Base-by-base conservation (phyloP, 2,329 filamentous ascomycete species). In the Ophiosphaerella korrae region DNA sequence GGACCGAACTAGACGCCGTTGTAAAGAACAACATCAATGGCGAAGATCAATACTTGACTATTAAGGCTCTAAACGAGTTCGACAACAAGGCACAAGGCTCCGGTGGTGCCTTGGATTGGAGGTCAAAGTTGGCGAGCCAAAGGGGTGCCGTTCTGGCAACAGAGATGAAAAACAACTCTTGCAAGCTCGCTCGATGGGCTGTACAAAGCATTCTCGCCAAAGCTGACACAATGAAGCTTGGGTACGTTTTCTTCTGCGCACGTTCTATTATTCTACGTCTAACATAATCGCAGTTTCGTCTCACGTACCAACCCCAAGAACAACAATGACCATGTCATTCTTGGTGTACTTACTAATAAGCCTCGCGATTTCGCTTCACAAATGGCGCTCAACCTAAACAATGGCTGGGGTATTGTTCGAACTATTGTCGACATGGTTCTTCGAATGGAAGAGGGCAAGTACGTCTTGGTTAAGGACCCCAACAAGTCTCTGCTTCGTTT, bases 101-200 rank as follows among this genome's bases (percentile, higher is more conserved):
- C 62, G 94, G 94, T 63, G 92, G 93, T 60, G 94, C 94, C 48
- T 84, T 99, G 45, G 94, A 99, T 83, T 99, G 94, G 94, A 85
- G 94, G 74, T 88, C 87, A 63, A 99, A 99, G 84, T 85, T 99
- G 53, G 89, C 90, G 59, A 91, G 88, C 66, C 92, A 97, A 81
- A 89, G 94, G 69, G 94, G 94, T 86, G 94, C 94, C 50, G 93
- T 99, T 37, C 89, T 99, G 23, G 94, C 94, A 16, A 99, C 94
- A 11, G 94, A 99, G 82, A 99, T 99, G 94, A 99, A 99, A 90
- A 99, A 99, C 86, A 99, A 99, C 85, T 92, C 87, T 72, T 96
- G 91, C 88, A 99, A 99, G 83, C 87, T 99, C 57, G 94, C 94
- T 51, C 84, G 94, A 74, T 99, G 94, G 94, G 96, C 94, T 29